A percentile compares a stretch with the other conserved stretches of the same genome.
phyloP scores from a whole-genome alignment of 768 basidiomycete species.

The Rhodotorula graminis region DNA sequence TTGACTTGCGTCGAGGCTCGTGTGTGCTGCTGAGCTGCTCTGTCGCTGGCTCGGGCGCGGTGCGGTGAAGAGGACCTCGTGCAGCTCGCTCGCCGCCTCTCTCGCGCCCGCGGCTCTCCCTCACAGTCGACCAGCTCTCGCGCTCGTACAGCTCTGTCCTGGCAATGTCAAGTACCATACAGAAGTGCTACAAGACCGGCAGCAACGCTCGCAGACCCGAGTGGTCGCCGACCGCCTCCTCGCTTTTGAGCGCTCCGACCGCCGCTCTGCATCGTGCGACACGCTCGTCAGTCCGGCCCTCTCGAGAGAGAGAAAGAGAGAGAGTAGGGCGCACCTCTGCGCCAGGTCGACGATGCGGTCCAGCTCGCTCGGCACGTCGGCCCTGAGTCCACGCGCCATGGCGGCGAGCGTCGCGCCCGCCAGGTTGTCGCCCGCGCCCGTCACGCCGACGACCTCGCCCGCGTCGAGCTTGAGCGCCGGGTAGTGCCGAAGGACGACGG shows the following conservation, averaged over 20 bases:
- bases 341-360: slow-evolving; percentile 54
- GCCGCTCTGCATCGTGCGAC: slow-evolving; percentile 11
- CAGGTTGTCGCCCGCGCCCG: slow-evolving; percentile 87
- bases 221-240: slow-evolving; percentile 34
- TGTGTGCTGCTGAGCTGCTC: no score
- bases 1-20: no score
- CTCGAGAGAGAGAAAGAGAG: no score
- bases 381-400: slow-evolving; percentile 12
- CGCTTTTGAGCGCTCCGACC: slow-evolving; percentile 17
- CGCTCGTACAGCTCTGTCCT: no score
- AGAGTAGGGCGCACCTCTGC: slow-evolving; percentile 49
- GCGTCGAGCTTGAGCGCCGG: slow-evolving; percentile 54
- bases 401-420: slow-evolving; percentile 74
- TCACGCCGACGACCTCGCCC: slow-evolving; percentile 61
- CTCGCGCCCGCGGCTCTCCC: no score
- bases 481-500: slow-evolving; percentile 68
- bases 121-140: no score
- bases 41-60: no score
- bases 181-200: background rate
- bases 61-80: no score
- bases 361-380: slow-evolving; percentile 44
- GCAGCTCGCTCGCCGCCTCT: no score
- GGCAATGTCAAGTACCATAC: no score
- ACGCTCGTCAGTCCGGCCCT: background rate
- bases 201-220: background rate